These are phyloP conservation scores for Neostapfia colusana DNA, from an alignment of 176 grass and related monocot species.

Conservation along the genomic window DNA sequence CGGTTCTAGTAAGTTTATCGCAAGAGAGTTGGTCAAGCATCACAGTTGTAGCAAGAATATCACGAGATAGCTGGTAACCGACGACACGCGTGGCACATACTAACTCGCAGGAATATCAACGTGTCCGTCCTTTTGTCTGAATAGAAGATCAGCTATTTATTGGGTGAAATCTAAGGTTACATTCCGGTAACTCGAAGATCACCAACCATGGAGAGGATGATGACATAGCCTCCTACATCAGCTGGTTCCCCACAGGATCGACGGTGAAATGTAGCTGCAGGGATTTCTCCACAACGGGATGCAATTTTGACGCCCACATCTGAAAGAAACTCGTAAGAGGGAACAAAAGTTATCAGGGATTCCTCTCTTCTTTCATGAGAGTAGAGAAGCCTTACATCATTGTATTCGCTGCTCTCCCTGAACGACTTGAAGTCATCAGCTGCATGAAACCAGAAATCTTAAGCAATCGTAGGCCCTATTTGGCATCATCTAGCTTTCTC, in stretches of 20 bases:
- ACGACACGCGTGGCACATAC: no score
- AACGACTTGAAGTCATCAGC: constrained; percentile 74
- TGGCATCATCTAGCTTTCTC: not conserved
- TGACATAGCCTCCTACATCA: constrained; percentile 46
- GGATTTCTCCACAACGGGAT: constrained; percentile 52
- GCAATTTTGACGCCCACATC: constrained; percentile 65
- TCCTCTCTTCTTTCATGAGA: constrained; percentile 8
- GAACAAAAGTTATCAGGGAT: not conserved
- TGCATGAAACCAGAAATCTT: constrained; percentile 40
- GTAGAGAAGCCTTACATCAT: constrained; percentile 63
- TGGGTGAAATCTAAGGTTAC: not conserved
- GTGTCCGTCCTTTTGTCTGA: no score
- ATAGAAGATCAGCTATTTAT: no score
- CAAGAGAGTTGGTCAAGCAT: no score
- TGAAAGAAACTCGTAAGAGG: constrained; percentile 50
- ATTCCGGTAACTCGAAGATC: not conserved
- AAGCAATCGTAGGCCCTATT: not conserved
- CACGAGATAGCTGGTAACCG: no score
- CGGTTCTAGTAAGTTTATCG: no score
- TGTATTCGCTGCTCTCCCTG: constrained; percentile 60
- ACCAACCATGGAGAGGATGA: not conserved
- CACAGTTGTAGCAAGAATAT: no score
- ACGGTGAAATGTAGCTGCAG: constrained; percentile 61
- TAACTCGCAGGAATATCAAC: no score
- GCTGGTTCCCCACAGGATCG: constrained; percentile 60